These are phyloP conservation scores for Flaveria ramosissima DNA, from an alignment of 129 eudicot genomes.

Conservation along the genomic window DNA sequence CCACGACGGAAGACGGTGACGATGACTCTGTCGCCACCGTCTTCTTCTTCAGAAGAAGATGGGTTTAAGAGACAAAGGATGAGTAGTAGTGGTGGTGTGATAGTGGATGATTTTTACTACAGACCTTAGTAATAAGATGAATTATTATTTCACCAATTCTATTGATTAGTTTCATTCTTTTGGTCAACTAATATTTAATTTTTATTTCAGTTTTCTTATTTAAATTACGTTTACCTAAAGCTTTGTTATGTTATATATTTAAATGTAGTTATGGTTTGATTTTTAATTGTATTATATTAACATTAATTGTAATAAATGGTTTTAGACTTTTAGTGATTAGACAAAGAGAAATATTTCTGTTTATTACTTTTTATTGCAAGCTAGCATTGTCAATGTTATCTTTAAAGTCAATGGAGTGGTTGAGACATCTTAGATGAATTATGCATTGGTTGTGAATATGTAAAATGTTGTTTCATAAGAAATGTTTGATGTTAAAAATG, in stretches of 20 bases:
- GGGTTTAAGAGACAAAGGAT: not conserved
- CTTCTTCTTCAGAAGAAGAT: conserved; percentile 32
- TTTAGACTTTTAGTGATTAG: not conserved
- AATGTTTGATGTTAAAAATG: not conserved
- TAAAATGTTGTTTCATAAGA: too few relatives aligned
- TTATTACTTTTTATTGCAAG: too few relatives aligned
- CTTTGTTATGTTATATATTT: not conserved
- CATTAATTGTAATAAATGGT: not conserved
- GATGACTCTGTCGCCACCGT: conserved; percentile 13
- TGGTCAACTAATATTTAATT: not conserved
- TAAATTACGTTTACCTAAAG: too few relatives aligned
- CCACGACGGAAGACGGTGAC: conserved; percentile 28
- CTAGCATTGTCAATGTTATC: too few relatives aligned
- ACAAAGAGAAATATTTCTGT: too few relatives aligned
- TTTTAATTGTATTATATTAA: not conserved
- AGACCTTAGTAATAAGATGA: conserved; percentile 5
- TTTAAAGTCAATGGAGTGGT: too few relatives aligned
- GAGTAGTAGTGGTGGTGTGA: conserved; percentile 10
- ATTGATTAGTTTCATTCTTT: conserved; percentile 28
- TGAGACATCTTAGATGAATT: too few relatives aligned
- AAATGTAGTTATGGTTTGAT: not conserved
- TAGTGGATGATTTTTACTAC: conserved; percentile 15
- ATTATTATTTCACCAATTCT: not conserved
- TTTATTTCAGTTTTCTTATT: not conserved
- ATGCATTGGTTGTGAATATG: too few relatives aligned